These are phyloP conservation scores for Castanospermum australe DNA, from an alignment of 306 rosid species.

Conservation along the genomic window DNA sequence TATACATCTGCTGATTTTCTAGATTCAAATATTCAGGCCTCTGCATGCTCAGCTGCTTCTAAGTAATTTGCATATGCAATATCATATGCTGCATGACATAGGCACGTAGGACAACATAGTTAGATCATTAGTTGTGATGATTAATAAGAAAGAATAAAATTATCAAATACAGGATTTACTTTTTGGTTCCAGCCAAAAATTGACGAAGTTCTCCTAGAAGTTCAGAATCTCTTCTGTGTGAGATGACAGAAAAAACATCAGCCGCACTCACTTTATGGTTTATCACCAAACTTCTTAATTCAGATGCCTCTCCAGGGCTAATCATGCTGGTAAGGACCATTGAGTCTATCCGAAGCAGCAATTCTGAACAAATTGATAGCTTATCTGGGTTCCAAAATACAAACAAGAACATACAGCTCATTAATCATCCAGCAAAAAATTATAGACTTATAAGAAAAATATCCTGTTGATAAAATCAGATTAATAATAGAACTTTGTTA, in stretches of 20 bases:
- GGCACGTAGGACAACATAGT: neutral
- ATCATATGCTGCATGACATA: neutral
- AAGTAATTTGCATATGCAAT: neutral
- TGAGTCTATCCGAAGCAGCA: slow-evolving; percentile 83
- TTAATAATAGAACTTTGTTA: neutral
- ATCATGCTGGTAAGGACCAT: slow-evolving; percentile 68
- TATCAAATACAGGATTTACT: slow-evolving; percentile 44
- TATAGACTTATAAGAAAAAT: neutral
- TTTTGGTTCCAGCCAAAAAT: slow-evolving; percentile 51
- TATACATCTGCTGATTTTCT: neutral
- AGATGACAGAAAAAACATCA: slow-evolving; percentile 42
- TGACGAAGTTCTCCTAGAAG: slow-evolving; percentile 66
- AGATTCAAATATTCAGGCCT: neutral
- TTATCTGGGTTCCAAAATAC: slow-evolving; percentile 58
- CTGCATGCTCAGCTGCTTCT: neutral
- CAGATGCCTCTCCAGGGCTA: slow-evolving; percentile 59
- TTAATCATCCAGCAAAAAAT: slow-evolving; percentile 18
- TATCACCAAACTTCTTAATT: slow-evolving; percentile 61
- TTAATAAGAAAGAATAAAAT: slow-evolving; percentile 4
- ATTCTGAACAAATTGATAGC: slow-evolving; percentile 57
- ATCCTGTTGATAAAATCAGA: neutral
- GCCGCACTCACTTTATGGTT: slow-evolving; percentile 54
- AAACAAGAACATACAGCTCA: slow-evolving; percentile 24
- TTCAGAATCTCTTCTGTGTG: slow-evolving; percentile 51
- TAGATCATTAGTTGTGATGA: neutral